These are phyloP conservation scores for Pisolithus thermaeus DNA, from an alignment of 1,284 basidiomycete species.

Conservation along the genomic window DNA sequence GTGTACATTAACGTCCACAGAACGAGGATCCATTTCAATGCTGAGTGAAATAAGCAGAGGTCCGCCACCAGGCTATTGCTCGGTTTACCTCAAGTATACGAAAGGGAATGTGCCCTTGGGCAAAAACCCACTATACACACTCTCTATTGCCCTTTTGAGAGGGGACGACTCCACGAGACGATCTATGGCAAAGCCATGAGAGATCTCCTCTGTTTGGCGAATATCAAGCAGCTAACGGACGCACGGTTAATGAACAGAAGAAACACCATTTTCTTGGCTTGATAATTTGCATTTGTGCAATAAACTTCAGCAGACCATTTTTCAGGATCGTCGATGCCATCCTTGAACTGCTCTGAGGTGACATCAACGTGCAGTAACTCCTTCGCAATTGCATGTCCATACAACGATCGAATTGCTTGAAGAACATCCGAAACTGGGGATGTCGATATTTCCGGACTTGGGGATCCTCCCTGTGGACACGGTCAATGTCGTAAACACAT, in stretches of 20 bases:
- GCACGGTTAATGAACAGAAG: conserved; percentile 96
- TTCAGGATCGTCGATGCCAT: conserved; percentile 31
- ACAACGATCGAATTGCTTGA: conserved; percentile 77
- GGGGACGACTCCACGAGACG: conserved; percentile 88
- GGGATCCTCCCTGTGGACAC: conserved; percentile 55
- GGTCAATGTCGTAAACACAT: not conserved
- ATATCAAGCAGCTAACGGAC: conserved; percentile 24
- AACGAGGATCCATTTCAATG: conserved; percentile 77
- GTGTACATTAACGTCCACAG: conserved; percentile 97
- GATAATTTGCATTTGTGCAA: conserved; percentile 87
- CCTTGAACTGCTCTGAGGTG: conserved; percentile 30
- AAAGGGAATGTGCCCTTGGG: conserved; percentile 91
- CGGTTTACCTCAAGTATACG: conserved; percentile 78
- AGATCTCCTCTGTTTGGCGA: not conserved
- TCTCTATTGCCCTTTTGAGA: conserved; percentile 86
- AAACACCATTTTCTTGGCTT: conserved; percentile 80
- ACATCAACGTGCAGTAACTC: conserved; percentile 65
- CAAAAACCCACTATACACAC: conserved; percentile 80
- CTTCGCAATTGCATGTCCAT: conserved; percentile 77
- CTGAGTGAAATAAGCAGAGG: conserved; percentile 33
- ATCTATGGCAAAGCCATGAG: conserved; percentile 44
- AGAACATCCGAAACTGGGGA: conserved; percentile 62
- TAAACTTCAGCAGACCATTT: conserved; percentile 70
- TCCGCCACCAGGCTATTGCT: not conserved
- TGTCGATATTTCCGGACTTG: conserved; percentile 80